Evolutionary conservation across 345 rosid genomes (phyloP).

Genomic region (Orychophragmus violaceus): DNA sequence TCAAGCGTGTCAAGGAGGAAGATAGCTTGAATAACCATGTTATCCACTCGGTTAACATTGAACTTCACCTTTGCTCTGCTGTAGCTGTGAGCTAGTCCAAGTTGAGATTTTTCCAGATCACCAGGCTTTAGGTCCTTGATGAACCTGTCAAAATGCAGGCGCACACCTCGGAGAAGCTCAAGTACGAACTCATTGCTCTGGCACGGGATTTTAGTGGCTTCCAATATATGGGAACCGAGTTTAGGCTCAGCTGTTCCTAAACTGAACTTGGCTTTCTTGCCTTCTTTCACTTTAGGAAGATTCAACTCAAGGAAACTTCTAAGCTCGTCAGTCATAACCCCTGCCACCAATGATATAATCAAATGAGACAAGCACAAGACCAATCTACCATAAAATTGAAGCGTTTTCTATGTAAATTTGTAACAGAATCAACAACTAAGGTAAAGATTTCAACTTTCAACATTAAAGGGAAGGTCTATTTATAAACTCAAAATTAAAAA

Average conservation of each 20-base stretch:
- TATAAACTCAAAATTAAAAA: neutral
- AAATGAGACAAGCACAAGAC: neutral
- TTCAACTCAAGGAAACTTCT: constrained; percentile 84
- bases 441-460: neutral
- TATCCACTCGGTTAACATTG: constrained; percentile 91
- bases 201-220: constrained; percentile 79
- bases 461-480: no score
- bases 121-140: constrained; percentile 92
- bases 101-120: constrained; percentile 87
- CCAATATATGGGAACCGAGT: constrained; percentile 79
- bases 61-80: constrained; percentile 98
- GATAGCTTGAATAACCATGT: constrained; percentile 94
- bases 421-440: neutral
- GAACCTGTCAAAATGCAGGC: constrained; percentile 78
- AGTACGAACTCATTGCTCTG: constrained; percentile 84
- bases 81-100: constrained; percentile 95
- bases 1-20: constrained; percentile 85
- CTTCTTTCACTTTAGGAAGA: constrained; percentile 87
- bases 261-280: constrained; percentile 84
- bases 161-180: constrained; percentile 87
- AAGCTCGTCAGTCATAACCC: constrained; percentile 85
- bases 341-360: constrained; percentile 8
- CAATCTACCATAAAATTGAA: neutral
- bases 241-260: constrained; percentile 89
- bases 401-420: neutral